phyloP scores from a whole-genome alignment of 441 rosid species.

The Pelargonium cotyledonis region DNA sequence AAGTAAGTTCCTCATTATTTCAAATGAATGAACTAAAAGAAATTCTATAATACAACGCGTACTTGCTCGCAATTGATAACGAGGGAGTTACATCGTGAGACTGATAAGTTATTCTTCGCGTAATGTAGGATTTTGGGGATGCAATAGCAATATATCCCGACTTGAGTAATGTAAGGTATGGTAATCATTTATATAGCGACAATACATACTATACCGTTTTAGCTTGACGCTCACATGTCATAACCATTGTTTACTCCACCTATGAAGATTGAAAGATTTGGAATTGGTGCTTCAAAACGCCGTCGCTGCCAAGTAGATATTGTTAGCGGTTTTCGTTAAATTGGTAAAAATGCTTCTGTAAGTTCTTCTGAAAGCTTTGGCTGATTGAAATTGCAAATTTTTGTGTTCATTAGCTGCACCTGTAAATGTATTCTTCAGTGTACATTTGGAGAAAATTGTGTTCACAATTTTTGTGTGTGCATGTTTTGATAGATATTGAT shows the following conservation, averaged over 20 bases:
- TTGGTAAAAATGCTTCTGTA: background rate
- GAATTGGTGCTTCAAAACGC: slow-evolving; percentile 52
- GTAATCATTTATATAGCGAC: background rate
- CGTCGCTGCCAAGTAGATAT: slow-evolving; percentile 33
- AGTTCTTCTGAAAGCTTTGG: background rate
- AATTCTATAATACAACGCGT: background rate
- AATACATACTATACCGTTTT: background rate
- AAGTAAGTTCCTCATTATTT: slow-evolving; percentile 37
- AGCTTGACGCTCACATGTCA: background rate
- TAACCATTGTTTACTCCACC: slow-evolving; percentile 5
- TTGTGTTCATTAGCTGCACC: background rate
- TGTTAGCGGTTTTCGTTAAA: background rate
- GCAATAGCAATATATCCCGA: slow-evolving; percentile 78
- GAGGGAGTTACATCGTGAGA: background rate
- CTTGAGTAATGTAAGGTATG: slow-evolving; percentile 60
- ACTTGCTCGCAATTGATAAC: background rate
- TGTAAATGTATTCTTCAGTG: background rate
- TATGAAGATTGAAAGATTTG: slow-evolving; percentile 61
- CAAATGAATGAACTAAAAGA: background rate
- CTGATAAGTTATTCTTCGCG: slow-evolving; percentile 1
- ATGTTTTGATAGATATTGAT: no score
- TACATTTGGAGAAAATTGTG: background rate
- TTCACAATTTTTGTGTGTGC: no score
- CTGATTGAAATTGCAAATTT: background rate
- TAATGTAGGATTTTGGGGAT: slow-evolving; percentile 68